Percentiles rank a stretch among this genome's conserved stretches.
phyloP scores from a whole-genome alignment of 345 rosid species.

The Brassica incana region DNA sequence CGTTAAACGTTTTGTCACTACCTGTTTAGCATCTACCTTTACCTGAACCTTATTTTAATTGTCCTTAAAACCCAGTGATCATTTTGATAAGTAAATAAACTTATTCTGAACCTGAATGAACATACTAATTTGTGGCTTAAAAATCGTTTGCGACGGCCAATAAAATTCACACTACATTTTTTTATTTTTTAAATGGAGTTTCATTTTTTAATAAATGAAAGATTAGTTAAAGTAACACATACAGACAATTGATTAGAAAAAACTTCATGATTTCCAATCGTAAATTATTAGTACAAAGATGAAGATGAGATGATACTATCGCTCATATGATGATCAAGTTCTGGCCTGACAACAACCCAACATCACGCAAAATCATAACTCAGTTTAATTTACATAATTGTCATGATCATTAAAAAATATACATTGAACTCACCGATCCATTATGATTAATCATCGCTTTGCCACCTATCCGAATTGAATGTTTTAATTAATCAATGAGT shows the following conservation, averaged over 20 bases:
- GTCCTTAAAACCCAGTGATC: neutral
- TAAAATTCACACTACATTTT: neutral
- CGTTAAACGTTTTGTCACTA: neutral
- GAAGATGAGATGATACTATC: constrained; percentile 17
- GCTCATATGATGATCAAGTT: constrained; percentile 20
- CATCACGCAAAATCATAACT: neutral
- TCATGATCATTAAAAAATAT: neutral
- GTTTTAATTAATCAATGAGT: constrained; percentile 13
- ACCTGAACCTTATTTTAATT: neutral
- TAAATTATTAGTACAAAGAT: neutral
- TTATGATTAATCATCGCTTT: constrained; percentile 10
- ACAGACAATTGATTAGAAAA: constrained; percentile 4
- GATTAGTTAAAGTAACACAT: neutral
- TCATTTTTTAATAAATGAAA: neutral
- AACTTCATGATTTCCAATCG: constrained; percentile 21
- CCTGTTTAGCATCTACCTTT: neutral
- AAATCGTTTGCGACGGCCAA: neutral
- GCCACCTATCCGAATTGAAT: constrained; percentile 22
- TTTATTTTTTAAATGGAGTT: too few relatives aligned
- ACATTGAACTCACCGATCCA: constrained; percentile 11
- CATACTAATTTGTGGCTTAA: neutral
- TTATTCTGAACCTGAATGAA: neutral
- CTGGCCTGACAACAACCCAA: constrained; percentile 34
- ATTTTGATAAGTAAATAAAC: neutral
- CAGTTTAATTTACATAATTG: constrained; percentile 12